These are phyloP conservation scores for Amaranthus cruentus DNA, from an alignment of 148 eudicot species.

Conservation along the genomic window DNA sequence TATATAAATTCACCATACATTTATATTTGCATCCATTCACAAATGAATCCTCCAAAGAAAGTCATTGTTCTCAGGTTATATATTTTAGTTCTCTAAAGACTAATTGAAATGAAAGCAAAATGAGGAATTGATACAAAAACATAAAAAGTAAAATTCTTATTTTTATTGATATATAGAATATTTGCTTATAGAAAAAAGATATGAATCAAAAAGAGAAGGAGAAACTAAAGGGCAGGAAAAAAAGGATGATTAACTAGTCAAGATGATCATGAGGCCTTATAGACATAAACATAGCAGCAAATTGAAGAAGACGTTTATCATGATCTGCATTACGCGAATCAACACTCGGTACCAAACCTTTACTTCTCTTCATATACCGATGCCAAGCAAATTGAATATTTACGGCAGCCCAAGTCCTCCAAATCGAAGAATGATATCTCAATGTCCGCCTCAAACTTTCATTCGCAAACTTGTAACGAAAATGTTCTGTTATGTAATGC, in stretches of 20 bases:
- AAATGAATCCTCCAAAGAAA: no score
- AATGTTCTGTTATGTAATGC: slow-evolving; percentile 79
- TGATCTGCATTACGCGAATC: slow-evolving; percentile 27
- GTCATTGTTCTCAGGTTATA: no score
- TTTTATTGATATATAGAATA: no score
- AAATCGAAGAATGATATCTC: slow-evolving; percentile 75
- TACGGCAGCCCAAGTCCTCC: slow-evolving; percentile 99
- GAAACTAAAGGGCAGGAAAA: no score
- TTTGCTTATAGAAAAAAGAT: no score
- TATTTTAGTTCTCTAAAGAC: no score
- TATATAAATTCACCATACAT: no score
- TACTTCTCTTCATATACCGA: slow-evolving; percentile 52
- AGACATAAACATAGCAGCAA: slow-evolving; percentile 88
- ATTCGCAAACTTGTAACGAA: slow-evolving; percentile 85
- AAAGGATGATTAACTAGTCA: slow-evolving; percentile 31
- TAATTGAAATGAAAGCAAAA: no score
- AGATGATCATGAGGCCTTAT: slow-evolving; percentile 93
- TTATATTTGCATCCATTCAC: no score
- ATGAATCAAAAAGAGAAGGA: no score
- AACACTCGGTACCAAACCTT: slow-evolving; percentile 30
- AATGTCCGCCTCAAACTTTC: slow-evolving; percentile 72
- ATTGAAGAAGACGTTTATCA: slow-evolving; percentile 52
- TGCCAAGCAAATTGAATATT: slow-evolving; percentile 88
- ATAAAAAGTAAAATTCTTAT: no score
- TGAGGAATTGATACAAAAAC: no score